Conservation (phyloP, 306 rosid genomes). For the Crataegus laevigata region DNA sequence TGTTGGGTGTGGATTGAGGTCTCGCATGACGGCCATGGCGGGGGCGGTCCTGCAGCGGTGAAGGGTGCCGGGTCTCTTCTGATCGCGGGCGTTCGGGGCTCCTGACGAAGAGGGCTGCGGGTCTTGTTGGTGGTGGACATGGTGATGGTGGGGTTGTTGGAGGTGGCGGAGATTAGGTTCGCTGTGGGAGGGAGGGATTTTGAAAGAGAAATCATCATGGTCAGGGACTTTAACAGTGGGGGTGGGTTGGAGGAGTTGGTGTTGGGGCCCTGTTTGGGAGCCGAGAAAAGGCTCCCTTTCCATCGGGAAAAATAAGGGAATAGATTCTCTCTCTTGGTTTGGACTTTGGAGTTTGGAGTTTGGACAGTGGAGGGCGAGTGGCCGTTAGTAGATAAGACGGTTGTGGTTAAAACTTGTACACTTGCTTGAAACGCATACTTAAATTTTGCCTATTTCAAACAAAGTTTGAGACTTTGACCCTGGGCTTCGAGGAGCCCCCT, state of each 20-base stretch:
- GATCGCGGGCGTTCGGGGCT: conserved; percentile 6
- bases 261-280: conserved; percentile 26
- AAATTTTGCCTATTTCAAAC: no score
- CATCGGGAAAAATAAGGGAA: conserved; percentile 19
- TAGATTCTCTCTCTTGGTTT: neutral
- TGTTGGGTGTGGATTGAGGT: conserved; percentile 26
- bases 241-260: conserved; percentile 23
- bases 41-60: conserved; percentile 77
- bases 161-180: conserved; percentile 14
- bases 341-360: no score
- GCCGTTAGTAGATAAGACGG: no score
- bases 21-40: conserved; percentile 43
- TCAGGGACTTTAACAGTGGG: conserved; percentile 1
- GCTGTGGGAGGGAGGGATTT: conserved; percentile 25
- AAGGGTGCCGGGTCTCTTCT: conserved; percentile 28
- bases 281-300: conserved; percentile 45
- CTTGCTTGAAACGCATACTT: no score
- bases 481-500: no score
- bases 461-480: no score
- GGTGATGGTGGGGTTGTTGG: conserved; percentile 5
- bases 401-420: no score
- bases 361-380: no score
- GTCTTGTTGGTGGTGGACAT: neutral
- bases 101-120: conserved; percentile 24
- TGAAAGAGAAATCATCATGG: conserved; percentile 15